These are phyloP conservation scores for Solanum raphanifolium DNA, from an alignment of 257 asterid genomes.

Conservation along the genomic window DNA sequence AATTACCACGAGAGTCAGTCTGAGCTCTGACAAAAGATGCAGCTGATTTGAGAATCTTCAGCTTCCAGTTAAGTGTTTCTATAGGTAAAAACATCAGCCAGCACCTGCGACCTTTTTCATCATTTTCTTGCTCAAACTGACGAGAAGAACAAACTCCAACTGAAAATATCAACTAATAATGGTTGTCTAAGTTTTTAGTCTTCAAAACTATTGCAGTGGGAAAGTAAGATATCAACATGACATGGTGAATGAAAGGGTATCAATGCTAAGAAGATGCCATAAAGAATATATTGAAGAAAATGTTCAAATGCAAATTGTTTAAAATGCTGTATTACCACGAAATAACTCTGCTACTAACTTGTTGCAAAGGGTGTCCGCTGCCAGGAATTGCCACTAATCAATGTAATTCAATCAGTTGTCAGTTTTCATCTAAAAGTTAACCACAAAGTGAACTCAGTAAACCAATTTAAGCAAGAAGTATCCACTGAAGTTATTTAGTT, in stretches of 20 bases:
- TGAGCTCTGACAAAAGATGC: conserved; percentile 65
- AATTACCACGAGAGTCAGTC: conserved; percentile 55
- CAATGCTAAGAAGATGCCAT: background rate
- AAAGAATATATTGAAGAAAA: background rate
- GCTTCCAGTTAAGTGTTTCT: conserved; percentile 58
- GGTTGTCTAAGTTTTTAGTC: background rate
- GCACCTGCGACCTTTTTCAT: conserved; percentile 32
- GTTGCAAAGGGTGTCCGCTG: conserved; percentile 36
- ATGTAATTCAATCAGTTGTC: background rate
- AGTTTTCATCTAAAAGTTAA: background rate
- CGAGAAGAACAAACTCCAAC: background rate
- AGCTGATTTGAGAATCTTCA: conserved; percentile 58
- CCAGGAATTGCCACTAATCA: conserved; percentile 26
- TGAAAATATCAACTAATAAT: background rate
- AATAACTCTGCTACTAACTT: conserved; percentile 35
- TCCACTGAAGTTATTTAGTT: background rate
- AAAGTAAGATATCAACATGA: background rate
- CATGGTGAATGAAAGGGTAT: background rate
- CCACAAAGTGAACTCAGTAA: background rate
- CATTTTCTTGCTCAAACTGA: conserved; percentile 19
- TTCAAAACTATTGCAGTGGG: background rate
- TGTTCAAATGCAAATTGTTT: background rate
- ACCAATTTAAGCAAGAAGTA: background rate
- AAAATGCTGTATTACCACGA: conserved; percentile 24
- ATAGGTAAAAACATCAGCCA: conserved; percentile 31